phyloP scores from a whole-genome alignment of 345 rosid species.

The Raphanus sativus region DNA sequence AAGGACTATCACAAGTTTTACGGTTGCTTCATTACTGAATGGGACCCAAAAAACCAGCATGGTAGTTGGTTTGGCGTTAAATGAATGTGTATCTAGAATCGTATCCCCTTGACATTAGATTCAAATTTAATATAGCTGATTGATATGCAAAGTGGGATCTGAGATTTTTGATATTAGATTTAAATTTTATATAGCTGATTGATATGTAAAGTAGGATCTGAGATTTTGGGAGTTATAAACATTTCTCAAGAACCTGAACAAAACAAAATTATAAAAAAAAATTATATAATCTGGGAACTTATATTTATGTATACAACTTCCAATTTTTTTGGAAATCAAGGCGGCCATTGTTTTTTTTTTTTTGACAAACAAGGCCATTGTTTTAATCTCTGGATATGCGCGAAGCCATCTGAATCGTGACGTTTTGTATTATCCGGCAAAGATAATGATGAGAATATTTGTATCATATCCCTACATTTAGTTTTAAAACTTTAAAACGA shows the following conservation, averaged over 20 bases:
- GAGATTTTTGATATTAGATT: neutral
- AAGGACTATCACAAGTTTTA: slow-evolving; percentile 27
- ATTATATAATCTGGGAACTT: neutral
- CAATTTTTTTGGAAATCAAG: neutral
- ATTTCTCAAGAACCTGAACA: neutral
- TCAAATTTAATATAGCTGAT: neutral
- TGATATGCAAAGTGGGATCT: neutral
- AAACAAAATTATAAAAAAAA: neutral
- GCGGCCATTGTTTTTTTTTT: too few species aligned
- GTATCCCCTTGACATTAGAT: slow-evolving; percentile 13
- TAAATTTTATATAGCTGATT: neutral
- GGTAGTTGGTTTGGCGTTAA: slow-evolving; percentile 45
- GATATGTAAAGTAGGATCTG: neutral
- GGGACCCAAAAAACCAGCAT: slow-evolving; percentile 30
- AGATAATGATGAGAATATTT: too few species aligned
- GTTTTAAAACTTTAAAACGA: too few species aligned
- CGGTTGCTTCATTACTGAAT: slow-evolving; percentile 37
- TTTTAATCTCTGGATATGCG: neutral
- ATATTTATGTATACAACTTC: neutral
- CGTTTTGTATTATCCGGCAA: neutral
- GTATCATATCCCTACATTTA: too few species aligned
- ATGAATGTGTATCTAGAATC: slow-evolving; percentile 20
- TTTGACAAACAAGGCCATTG: too few species aligned
- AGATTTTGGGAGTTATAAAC: neutral
- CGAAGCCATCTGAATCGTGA: neutral